phyloP scores from a whole-genome alignment of 1,139 yeast species.

The Suzukiozyma palmioleophila region DNA sequence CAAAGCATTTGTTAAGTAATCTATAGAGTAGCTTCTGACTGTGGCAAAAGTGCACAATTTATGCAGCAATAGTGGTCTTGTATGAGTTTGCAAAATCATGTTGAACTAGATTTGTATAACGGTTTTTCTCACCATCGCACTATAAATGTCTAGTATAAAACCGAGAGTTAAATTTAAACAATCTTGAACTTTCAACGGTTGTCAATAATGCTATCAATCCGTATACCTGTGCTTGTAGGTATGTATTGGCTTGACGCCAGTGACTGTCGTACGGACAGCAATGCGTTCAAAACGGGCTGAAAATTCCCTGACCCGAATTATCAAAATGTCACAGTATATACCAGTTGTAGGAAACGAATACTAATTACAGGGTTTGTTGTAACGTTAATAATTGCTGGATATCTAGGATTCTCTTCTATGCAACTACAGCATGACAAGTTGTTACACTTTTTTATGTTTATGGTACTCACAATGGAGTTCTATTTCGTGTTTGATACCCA shows the following conservation, averaged over 20 bases:
- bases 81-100: not conserved
- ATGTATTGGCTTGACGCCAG: conserved; percentile 11
- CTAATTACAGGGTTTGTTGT: conserved; percentile 21
- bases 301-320: not conserved
- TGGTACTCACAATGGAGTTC: conserved; percentile 47
- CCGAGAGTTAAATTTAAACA: no score
- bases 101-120: not conserved
- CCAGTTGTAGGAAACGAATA: not conserved
- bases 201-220: conserved; percentile 15
- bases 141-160: no score
- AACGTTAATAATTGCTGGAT: conserved; percentile 29
- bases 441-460: conserved; percentile 48
- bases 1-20: conserved; percentile 54
- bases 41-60: not conserved
- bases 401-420: conserved; percentile 51
- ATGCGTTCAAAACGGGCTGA: no score
- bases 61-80: not conserved
- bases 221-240: conserved; percentile 24
- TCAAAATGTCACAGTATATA: not conserved
- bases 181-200: no score
- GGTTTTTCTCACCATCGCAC: conserved; percentile 4
- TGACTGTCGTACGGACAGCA: not conserved
- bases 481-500: conserved; percentile 49
- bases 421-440: conserved; percentile 48
- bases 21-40: conserved; percentile 8